These are phyloP conservation scores for Multifurca ochricompacta DNA, from an alignment of 768 basidiomycete species.

Conservation along the genomic window DNA sequence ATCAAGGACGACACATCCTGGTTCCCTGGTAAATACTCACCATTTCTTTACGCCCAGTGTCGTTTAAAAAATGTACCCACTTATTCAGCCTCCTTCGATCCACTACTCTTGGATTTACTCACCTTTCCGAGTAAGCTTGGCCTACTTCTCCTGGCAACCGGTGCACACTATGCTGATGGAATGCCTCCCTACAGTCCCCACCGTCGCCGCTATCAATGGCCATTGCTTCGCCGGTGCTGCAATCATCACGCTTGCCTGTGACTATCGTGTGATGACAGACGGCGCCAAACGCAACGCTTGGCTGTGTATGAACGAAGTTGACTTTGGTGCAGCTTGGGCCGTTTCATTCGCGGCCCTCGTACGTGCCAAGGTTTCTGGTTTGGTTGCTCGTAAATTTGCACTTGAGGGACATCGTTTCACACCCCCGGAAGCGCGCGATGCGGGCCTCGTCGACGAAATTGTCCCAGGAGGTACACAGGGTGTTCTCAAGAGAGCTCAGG, in stretches of 20 bases:
- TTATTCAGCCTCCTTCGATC: slow-evolving; percentile 43
- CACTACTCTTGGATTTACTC: slow-evolving; percentile 58
- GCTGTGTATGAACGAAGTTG: slow-evolving; percentile 89
- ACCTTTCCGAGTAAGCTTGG: slow-evolving; percentile 63
- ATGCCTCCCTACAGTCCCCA: slow-evolving; percentile 46
- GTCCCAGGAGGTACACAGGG: slow-evolving; percentile 50
- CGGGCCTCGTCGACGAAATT: slow-evolving; percentile 64
- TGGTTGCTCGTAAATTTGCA: slow-evolving; percentile 61
- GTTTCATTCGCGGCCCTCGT: slow-evolving; percentile 59
- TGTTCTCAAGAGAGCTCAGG: slow-evolving; percentile 55
- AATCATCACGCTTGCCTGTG: slow-evolving; percentile 72
- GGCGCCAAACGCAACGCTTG: slow-evolving; percentile 71
- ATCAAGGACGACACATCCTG: slow-evolving; percentile 48
- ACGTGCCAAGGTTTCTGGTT: slow-evolving; percentile 55
- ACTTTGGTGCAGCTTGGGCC: slow-evolving; percentile 80
- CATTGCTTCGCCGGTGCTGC: slow-evolving; percentile 84
- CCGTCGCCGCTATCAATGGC: slow-evolving; percentile 72
- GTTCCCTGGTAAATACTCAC: slow-evolving; percentile 48
- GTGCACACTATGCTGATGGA: not conserved
- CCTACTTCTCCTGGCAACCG: not conserved
- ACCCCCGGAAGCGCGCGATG: slow-evolving; percentile 56
- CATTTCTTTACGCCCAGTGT: not conserved
- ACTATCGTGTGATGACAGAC: slow-evolving; percentile 85
- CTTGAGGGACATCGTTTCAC: slow-evolving; percentile 78
- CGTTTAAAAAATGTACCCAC: not conserved